Base-by-base conservation (phyloP, 2,329 filamentous ascomycete species). In the Microascus cirrosus region DNA sequence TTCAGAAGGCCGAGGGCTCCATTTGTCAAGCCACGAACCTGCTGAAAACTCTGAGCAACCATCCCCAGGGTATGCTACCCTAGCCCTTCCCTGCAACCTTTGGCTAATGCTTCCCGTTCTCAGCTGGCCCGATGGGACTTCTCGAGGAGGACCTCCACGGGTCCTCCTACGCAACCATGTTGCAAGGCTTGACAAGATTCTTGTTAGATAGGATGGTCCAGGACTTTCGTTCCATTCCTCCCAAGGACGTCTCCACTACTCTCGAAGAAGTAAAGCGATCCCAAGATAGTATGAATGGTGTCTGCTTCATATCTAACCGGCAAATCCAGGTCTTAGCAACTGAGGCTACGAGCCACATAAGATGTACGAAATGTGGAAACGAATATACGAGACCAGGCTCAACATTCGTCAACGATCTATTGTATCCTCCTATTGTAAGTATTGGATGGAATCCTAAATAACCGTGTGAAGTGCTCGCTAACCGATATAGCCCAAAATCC, bases 11-110 rank as follows among this genome's bases (percentile, higher is more conserved):
- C 2, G 87, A 88, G 61, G 93, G 92, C 0, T 87, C 92, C 59
- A 95, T 95, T 60, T 99, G 94, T 64, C 94, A 99, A 68, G 94
- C 94, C 15, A 96, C 93, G 0, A 99, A 99, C 67, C 81, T 99
- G 61, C 76, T 97, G 35, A 95, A 94, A 70, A 89, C 91, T 0
- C 85, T 99, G 59, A 92, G 89, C 68, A 87, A 85, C 62, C 86
- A 91, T 61, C 85, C 89, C 2, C 89, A 92, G 75, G 85, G 84
- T 79, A 71, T 58, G 74, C 66, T 51, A 5, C 15, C 11, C 25
- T 22, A 52, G 2, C 11, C 10, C 35, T 7, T 36, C 15, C 8
- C 13, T 3, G n/a, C 34, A 50, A 25, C n/a, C 25, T 35, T 51
- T 12, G 50, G 24, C 20, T 35, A 39, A n/a, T 32, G 20, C 13